Evolutionary conservation across 1,139 yeast genomes (phyloP), one percentile per base, ranked within the genome.

Genomic region (Blastobotrys aristatus): DNA sequence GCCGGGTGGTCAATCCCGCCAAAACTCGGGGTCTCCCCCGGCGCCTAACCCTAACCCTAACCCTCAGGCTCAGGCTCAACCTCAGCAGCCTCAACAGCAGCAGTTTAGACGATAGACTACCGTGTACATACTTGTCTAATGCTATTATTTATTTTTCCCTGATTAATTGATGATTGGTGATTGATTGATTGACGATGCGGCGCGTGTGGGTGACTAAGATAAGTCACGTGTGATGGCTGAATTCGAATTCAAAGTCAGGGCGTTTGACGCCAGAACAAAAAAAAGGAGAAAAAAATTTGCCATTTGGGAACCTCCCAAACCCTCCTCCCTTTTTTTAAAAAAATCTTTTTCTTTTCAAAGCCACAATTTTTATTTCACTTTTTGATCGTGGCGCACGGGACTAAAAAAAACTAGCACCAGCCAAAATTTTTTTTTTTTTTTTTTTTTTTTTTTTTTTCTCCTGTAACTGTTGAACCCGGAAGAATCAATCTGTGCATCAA

Each of bases 1-100:
- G 27, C 53, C 52, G 45, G 54, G 45, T 49, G 53, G 50, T 43
- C 52, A 53, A 50, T 14, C 33, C 11, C 18, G n/a, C 26, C 38
- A 35, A 20, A 35, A 35, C 24, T 18, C 26, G 24, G 24, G 8
- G 14, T 24, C 27, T 24, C 27, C 27, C 10, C 27, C 27, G 27
- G 10, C 27, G 8, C 35, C 13, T 13, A 16, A 18, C 8, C 35
- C 35, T 14, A n/a, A n/a, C 17, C 20, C 20, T 14, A 8, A 32
- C 20, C 14, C 13, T 32, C 10, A 7, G 17, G 36, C 36, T 32
- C 11, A 7, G 35, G 35, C 24, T 34, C 38, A 34, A 4, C 21
- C 18, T 34, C 20, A 34, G 38, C 6, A 17, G 10, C 38, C 21
- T 21, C 38, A 11, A 7, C 7, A 14, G n/a, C 22, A 33, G 11